phyloP scores from a whole-genome alignment of 1,284 basidiomycete species.

The Boletus sp. region DNA sequence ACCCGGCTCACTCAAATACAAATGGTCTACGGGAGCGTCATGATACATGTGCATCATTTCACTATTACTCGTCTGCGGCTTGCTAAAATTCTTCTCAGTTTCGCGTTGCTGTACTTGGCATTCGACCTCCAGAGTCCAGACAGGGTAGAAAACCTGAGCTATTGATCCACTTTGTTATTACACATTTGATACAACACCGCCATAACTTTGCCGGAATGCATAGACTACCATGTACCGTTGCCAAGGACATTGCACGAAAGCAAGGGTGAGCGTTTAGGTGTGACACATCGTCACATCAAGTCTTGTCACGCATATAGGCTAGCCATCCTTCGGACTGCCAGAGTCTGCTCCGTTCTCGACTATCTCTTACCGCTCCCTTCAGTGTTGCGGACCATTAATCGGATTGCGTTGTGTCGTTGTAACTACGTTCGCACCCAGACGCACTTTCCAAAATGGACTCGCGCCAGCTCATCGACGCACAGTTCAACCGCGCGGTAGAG shows the following conservation, averaged over 20 bases:
- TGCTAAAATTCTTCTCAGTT: slow-evolving; percentile 3
- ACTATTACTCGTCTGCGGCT: neutral
- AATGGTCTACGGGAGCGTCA: slow-evolving; percentile 34
- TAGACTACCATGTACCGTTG: no score
- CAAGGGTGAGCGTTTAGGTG: no score
- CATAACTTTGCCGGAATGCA: neutral
- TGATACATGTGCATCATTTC: slow-evolving; percentile 16
- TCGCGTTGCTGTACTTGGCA: neutral
- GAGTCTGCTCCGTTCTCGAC: no score
- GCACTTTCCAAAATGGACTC: slow-evolving; percentile 46
- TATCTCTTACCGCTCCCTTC: neutral
- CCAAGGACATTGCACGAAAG: no score
- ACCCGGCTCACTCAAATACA: slow-evolving; percentile 39
- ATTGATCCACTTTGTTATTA: no score
- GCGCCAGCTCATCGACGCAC: slow-evolving; percentile 63
- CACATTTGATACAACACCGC: no score
- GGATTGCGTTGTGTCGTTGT: neutral
- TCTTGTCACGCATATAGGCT: slow-evolving; percentile 17
- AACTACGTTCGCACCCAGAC: neutral
- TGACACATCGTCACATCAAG: slow-evolving; percentile 11
- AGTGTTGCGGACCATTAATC: neutral
- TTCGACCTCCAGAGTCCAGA: neutral
- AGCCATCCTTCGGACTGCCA: neutral
- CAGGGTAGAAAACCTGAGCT: neutral
- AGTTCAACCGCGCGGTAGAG: slow-evolving; percentile 92